Base-by-base conservation (phyloP, 306 rosid species). In the Citrullus mucosospermus region DNA sequence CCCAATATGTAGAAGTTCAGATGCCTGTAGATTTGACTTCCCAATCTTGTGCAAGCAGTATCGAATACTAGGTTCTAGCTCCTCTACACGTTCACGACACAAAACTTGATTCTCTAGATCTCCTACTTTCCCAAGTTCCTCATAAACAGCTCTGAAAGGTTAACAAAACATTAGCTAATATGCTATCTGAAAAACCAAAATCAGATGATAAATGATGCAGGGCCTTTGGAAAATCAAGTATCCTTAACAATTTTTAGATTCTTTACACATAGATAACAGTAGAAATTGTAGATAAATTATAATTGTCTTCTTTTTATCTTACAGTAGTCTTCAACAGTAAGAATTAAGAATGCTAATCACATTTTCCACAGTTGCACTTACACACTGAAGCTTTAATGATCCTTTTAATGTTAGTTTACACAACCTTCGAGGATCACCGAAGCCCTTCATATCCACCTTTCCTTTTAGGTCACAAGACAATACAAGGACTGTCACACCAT, bases 81-180 rank as follows among this genome's bases (percentile, higher is more conserved):
- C 99, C 90, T 92, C 97, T 80, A 95, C 97, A 46, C 98, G 96
- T 84, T 92, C 93, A 69, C 97, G 96, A 82, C 99, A 95, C 85
- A 95, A 82, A 77, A 88, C 92, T 84, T 92, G 99, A 90, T 92
- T 92, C 81, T 95, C 98, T 84, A 91, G 61, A 85, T 95, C 99
- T 75, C 97, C 99, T 88, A 91, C 93, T 85, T 95, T 95, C 34
- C 97, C 97, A 80, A 95, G 91, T 82, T 95, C 93, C 88, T 92
- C 97, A 55, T 95, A 95, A 46, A 95, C 97, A 83, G 98, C 97
- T 92, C 98, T 92, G 61, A 3, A 50, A 77, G 53, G 69, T 20
- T 30, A 79, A 28, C n/a, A 11, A 67, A 72, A 72, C 12, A 28
- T 72, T 48, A 72, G 60, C 28, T 7, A 28, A 72, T 22, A 9